Evolutionary conservation across 306 rosid species (phyloP), one percentile per base, ranked within the genome.

Genomic region (Prosopis cineraria): DNA sequence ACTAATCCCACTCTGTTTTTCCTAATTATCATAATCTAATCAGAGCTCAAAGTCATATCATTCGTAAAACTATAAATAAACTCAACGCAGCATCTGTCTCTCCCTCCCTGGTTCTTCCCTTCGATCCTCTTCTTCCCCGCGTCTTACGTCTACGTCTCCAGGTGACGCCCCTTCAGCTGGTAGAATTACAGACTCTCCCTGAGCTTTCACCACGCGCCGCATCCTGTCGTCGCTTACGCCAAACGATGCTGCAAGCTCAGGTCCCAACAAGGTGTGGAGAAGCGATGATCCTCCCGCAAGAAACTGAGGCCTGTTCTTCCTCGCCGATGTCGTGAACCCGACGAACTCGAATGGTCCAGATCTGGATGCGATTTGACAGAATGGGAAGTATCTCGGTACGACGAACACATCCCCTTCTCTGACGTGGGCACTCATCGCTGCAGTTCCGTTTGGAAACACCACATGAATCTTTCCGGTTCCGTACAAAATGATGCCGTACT

Each of bases 311-410:
- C 70, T 79, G 75, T 82, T 92, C 87, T 24, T 81, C 4, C 72
- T 68, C 0, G 98, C 89, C 1, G 97, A 91, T 0, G 93, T 93
- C 2, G 97, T 81, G 90, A 95, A 95, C 39, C 98, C 98, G 47
- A 95, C 84, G 79, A 95, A 93, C 89, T 87, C 98, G 0, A 95
- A 40, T 0, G 96, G 79, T 0, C 93, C 96, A 0, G 53, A 77
- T 52, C 93, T 79, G 0, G 98, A 92, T 29, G 98, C 97, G 37
- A 95, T 87, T 72, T 95, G 98, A 40, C 97, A 91, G 78, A 93
- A 91, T 0, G 98, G 89, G 76, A 87, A 90, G 84, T 80, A 93
- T 67, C 84, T 80, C 0, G 98, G 97, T 27, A 93, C 77, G 10
- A 73, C 83, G 88, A 95, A 92, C 30, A 88, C 97, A 69, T 95